Evolutionary conservation across 163 green algal species (phyloP).

Genomic region (Chlorella variabilis): DNA sequence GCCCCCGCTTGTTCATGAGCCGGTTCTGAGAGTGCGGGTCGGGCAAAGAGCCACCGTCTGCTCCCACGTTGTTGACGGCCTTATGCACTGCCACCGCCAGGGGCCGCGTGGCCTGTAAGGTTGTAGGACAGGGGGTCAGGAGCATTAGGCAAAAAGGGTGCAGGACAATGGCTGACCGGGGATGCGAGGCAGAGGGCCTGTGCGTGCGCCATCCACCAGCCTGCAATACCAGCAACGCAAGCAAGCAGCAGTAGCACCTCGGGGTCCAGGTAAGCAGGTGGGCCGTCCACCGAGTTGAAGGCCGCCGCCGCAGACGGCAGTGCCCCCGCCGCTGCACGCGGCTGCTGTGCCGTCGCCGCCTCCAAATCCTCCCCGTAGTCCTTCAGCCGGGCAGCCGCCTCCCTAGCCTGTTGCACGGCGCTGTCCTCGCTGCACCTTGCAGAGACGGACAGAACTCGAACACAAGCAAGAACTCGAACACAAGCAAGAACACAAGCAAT

Average conservation of each 20-base stretch:
- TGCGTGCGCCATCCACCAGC: no score
- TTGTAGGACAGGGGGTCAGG: no score
- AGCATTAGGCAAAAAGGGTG: not conserved
- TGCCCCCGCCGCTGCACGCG: not conserved
- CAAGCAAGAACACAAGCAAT: not conserved
- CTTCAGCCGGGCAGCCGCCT: slow-evolving; percentile 10
- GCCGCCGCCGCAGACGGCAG: slow-evolving; percentile 20
- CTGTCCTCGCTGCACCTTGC: slow-evolving; percentile 22
- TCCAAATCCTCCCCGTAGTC: slow-evolving; percentile 26
- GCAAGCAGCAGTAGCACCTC: slow-evolving; percentile 31
- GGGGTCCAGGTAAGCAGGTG: slow-evolving; percentile 43
- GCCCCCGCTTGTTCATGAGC: slow-evolving; percentile 7
- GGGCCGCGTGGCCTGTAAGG: slow-evolving; percentile 40
- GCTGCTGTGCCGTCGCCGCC: not conserved
- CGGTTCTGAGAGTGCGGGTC: slow-evolving; percentile 12
- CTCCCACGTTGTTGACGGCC: not conserved
- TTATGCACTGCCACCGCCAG: slow-evolving; percentile 21
- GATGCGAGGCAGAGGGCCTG: not conserved
- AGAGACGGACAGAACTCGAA: no score
- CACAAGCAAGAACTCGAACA: not conserved
- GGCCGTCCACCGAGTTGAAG: slow-evolving; percentile 31
- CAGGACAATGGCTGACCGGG: no score
- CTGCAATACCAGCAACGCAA: no score
- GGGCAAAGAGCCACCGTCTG: not conserved
- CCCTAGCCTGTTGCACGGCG: not conserved